phyloP scores from a whole-genome alignment of 1,139 yeast species.

The Sugiyamaella paludigena region DNA sequence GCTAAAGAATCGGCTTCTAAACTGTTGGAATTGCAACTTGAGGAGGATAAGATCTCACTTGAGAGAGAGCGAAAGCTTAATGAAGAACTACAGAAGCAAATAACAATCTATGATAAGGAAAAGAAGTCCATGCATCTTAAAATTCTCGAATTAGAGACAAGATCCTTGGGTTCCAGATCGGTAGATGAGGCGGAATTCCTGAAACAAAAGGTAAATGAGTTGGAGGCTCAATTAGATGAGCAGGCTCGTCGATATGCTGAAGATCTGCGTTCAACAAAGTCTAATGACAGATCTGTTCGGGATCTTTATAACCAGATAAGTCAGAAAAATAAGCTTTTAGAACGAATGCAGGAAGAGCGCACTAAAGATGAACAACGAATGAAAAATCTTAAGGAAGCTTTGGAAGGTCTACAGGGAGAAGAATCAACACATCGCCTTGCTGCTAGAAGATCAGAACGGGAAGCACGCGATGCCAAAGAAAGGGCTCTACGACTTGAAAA shows the following conservation, averaged over 20 bases:
- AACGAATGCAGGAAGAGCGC: conserved; percentile 35
- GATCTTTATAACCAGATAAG: conserved; percentile 32
- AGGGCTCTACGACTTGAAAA: conserved; percentile 55
- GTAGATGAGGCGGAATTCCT: conserved; percentile 26
- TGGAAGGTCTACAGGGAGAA: conserved; percentile 43
- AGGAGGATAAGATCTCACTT: conserved; percentile 27
- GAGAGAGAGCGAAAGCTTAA: conserved; percentile 32
- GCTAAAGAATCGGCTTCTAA: conserved; percentile 27
- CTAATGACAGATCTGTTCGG: conserved; percentile 33
- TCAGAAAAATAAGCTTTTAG: conserved; percentile 31
- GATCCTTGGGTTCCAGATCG: conserved; percentile 27
- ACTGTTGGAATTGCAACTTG: conserved; percentile 23
- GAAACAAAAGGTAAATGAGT: conserved; percentile 34
- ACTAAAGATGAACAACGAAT: conserved; percentile 39
- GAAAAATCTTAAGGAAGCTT: conserved; percentile 39
- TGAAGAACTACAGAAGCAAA: conserved; percentile 28
- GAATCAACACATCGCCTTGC: conserved; percentile 46
- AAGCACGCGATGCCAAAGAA: conserved; percentile 54
- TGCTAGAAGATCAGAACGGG: conserved; percentile 48
- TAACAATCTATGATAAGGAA: conserved; percentile 32
- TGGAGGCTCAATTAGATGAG: conserved; percentile 41
- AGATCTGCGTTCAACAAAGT: conserved; percentile 37
- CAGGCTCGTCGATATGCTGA: conserved; percentile 36
- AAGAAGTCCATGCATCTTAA: conserved; percentile 34
- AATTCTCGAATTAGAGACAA: conserved; percentile 36